A percentile compares a stretch with the other conserved stretches of the same genome.
Evolutionary conservation across 2,329 filamentous ascomycete genomes (phyloP).

Genomic region (Ampelomyces quisqualis): DNA sequence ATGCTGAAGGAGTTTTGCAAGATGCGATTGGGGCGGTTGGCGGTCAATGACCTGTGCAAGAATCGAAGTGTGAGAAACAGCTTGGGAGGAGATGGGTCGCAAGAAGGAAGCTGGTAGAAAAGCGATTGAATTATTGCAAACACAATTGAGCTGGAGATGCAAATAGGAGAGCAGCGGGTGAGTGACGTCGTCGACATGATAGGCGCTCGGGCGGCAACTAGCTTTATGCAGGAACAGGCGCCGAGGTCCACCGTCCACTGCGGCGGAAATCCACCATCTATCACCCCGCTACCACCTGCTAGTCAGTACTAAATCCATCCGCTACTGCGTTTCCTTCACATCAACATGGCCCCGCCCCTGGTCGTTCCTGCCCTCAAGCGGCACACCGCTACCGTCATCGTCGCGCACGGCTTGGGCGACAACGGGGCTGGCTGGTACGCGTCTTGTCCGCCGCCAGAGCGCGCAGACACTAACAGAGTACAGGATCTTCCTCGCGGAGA

Average conservation of each 20-base stretch:
- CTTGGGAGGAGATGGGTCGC: conserved; percentile 3
- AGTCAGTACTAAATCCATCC: conserved; percentile 4
- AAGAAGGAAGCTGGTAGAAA: background rate
- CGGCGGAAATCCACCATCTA: conserved; percentile 6
- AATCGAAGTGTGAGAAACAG: conserved; percentile 12
- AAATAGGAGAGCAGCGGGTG: conserved; percentile 3
- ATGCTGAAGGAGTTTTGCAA: conserved; percentile 19
- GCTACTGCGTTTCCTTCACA: background rate
- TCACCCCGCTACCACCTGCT: conserved; percentile 4
- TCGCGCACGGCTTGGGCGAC: conserved; percentile 89
- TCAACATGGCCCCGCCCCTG: conserved; percentile 51
- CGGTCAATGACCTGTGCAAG: conserved; percentile 4
- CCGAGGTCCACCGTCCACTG: conserved; percentile 16
- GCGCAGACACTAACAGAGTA: conserved; percentile 14
- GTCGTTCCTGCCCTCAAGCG: conserved; percentile 76
- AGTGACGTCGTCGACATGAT: conserved; percentile 39
- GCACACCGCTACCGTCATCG: conserved; percentile 94
- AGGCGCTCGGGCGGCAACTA: conserved; percentile 32
- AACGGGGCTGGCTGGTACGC: conserved; percentile 69
- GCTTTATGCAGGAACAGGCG: conserved; percentile 25
- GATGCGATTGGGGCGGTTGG: conserved; percentile 1
- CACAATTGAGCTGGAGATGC: too few relatives aligned
- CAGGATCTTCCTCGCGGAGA: conserved; percentile 76
- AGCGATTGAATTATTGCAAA: too few relatives aligned
- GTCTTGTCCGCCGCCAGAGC: conserved; percentile 11